Evolutionary conservation across 2,329 filamentous ascomycete species (phyloP), one percentile per base, ranked within the genome.

Genomic region (Arachnomyces sp.): DNA sequence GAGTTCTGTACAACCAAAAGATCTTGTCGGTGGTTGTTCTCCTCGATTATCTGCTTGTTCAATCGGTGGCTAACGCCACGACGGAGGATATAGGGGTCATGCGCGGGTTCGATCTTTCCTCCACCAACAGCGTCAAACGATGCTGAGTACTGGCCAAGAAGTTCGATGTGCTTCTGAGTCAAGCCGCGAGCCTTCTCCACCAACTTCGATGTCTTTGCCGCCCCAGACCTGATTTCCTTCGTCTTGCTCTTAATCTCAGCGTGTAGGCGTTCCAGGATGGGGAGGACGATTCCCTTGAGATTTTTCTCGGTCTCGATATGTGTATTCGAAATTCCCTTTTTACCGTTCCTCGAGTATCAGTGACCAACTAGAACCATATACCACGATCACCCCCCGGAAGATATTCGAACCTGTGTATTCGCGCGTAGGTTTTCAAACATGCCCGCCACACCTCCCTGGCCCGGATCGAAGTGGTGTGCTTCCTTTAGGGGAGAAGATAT

Each of bases 221-320:
- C 86, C 7, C 90, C 89, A 46, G 79, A 74, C 32, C 77, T 74
- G 36, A 98, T 75, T 65, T 95, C 89, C 71, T 96, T 96, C 48
- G 78, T 74, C 71, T 96, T 96, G 68, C 84, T 81, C 75, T 96
- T 98, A 72, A 98, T 92, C 63, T 96, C 92, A 61, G 86, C 82
- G 69, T 96, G 89, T 36, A 98, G 73, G 38, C 88, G 83, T 54
- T 93, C 86, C 57, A 98, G 81, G 48, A 90, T 81, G 29, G 90
- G 92, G 14, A 94, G 73, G 20, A 96, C 84, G 11, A 81, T 81
- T 44, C 81, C 82, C 66, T 90, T 94, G 50, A 98, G 74, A 52
- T 80, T 85, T 71, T 92, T 92, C 53, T 92, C 88, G 4, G 89
- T 94, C 62, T 96, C 90, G 53, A 82, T 68, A 62, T 95, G 90